Percentiles rank a stretch among this genome's conserved stretches.
Evolutionary conservation across 169 alveolate genomes (phyloP).

Genomic region (Hepatocystis sp.): DNA sequence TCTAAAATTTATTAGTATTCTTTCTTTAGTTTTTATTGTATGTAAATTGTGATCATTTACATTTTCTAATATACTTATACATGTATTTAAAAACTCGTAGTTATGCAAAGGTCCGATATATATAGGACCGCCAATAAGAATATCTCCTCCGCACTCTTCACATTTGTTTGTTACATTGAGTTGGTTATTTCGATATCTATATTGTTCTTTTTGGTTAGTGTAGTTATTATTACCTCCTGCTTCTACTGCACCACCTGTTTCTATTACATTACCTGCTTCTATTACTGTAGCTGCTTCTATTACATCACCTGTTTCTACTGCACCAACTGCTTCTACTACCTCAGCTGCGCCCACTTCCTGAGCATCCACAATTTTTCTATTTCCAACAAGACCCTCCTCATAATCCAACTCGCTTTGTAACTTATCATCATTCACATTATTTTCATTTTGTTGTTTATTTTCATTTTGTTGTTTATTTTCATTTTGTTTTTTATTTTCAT

Average conservation of each 20-base stretch:
- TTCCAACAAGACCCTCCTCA: too few species aligned
- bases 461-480: background rate
- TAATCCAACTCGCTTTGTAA: background rate
- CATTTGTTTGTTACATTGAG: conserved; percentile 78
- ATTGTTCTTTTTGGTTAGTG: background rate
- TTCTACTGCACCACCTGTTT: background rate
- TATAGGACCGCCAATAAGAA: conserved; percentile 88
- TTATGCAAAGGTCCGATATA: conserved; percentile 87
- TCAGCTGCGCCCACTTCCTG: conserved; percentile 1
- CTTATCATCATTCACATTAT: conserved; percentile 16
- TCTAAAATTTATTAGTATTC: conserved; percentile 60
- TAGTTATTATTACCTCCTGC: too few species aligned
- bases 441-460: background rate
- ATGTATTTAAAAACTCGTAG: conserved; percentile 78
- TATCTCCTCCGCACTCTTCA: conserved; percentile 87
- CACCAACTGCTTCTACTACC: background rate
- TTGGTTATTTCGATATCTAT: conserved; percentile 34
- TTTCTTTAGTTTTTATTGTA: conserved; percentile 48
- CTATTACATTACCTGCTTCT: background rate
- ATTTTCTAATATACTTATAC: conserved; percentile 55
- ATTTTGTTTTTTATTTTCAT: background rate
- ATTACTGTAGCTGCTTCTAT: background rate
- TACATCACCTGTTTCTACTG: background rate
- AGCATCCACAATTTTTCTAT: too few species aligned
- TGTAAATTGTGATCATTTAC: conserved; percentile 33